Evolutionary conservation across 2,329 filamentous ascomycete species (phyloP), one percentile per base, ranked within the genome.

Genomic region (Diaporthe velutina): DNA sequence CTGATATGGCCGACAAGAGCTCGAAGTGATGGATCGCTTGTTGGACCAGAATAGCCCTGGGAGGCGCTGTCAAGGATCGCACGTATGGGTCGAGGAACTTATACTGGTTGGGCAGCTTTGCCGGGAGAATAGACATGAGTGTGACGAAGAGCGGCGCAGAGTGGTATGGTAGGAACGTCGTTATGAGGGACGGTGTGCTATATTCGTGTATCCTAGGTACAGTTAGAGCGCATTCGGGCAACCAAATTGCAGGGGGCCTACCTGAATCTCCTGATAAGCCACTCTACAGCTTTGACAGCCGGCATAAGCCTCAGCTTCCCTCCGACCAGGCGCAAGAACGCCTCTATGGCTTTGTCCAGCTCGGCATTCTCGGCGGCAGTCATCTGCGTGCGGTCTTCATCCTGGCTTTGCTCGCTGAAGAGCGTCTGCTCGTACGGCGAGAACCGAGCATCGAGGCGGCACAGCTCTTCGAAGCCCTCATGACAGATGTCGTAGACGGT

Each of bases 151-250:
- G 91, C 8, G 94, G 94, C 42, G 95, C 93, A 10, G 93, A 92
- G 83, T 99, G 96, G 83, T 98, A 98, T 1, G 97, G 97, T 7
- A 99, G 88, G 82, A 98, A 98, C 3, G 96, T 94, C 78, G 96
- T 90, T 57, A 98, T 87, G 19, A 98, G 86, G 45, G 89, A 90
- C 4, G 90, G 87, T 5, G 95, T 96, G 83, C 98, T 98, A 84
- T 95, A 93, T 83, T 98, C 95, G 82, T 99, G 97, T 70, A 98
- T 92, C 79, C 96, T 97, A 78, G 7, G 40, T 6, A 58, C 45
- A 30, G 61, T 77, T 33, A 78, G 78, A 64, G 77, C 76, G 72
- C 68, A 66, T 52, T 50, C 73, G 22, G 25, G 28, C 30, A 55
- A 13, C 10, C 28, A 12, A 61, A 68, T 61, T 48, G 33, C 73